Evolutionary conservation across 2,329 filamentous ascomycete species (phyloP).

Genomic region (Claviceps pazoutovae): DNA sequence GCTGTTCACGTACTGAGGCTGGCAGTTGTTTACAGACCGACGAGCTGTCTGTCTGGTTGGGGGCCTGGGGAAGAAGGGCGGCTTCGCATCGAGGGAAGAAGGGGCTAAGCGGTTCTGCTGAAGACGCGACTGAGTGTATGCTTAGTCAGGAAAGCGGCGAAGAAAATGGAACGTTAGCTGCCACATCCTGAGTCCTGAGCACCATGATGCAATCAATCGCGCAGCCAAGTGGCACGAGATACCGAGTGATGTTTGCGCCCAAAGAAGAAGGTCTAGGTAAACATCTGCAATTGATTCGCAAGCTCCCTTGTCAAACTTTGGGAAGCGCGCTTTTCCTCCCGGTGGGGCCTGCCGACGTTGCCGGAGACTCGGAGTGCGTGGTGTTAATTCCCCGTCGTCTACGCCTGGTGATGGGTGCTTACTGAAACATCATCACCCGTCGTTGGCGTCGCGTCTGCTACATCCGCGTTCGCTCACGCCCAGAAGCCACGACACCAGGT

Average conservation of each 20-base stretch:
- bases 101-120: neutral
- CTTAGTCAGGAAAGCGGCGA: neutral
- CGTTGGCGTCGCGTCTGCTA: neutral
- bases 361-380: too few species aligned
- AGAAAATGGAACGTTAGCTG: neutral
- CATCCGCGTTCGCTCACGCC: neutral
- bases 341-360: too few species aligned
- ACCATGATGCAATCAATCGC: neutral
- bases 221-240: too few species aligned
- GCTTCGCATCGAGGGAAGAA: neutral
- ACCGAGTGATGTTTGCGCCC: too few species aligned
- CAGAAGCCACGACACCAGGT: conserved; percentile 7
- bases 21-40: neutral
- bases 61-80: neutral
- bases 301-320: too few species aligned
- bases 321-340: too few species aligned
- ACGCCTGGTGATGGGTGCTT: too few species aligned
- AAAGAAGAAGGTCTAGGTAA: too few species aligned
- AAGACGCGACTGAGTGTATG: neutral
- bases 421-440: too few species aligned
- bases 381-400: too few species aligned
- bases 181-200: neutral
- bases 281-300: too few species aligned
- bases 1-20: neutral
- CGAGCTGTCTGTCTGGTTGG: neutral